Evolutionary conservation across 2,329 filamentous ascomycete species (phyloP), one percentile per base, ranked within the genome.

Genomic region (Sporothrix phasma): DNA sequence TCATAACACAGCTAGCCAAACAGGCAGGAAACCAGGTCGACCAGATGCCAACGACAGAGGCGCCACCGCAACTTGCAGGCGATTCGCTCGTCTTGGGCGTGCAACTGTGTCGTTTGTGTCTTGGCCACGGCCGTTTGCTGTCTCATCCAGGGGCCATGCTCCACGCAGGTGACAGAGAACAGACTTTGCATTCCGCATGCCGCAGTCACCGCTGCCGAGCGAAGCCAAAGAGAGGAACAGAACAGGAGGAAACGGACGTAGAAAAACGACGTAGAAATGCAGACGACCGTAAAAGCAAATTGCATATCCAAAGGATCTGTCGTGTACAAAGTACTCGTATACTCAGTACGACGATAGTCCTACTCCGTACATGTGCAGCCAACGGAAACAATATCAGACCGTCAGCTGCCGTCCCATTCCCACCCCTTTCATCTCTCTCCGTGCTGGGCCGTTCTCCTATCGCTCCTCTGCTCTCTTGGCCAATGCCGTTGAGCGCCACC

Each of bases 81-180:
- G n/a, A 24, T 24, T 29, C 39, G 26, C 41, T n/a, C 24, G 17
- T 59, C 24, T 29, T 22, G 13, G 47, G 61, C 49, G 22, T 46
- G 51, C 15, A 31, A 54, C 45, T 24, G 17, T 34, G 61, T 54
- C 61, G 53, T 53, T 45, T 24, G 17, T 34, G 61, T 54, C 61
- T 62, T 53, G 51, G 51, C n/a, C 47, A 45, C 29, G 26, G 10
- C 61, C 47, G 61, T 62, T 62, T 54, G 37, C 49, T 62, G 61
- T 62, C 61, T 62, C 49, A 62, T 46, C 31, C 11, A 39, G n/a
- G 15, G 47, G 47, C 17, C 26, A 34, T 53, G 26, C 15, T 47
- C 45, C 47, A 51, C 26, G 26, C 26, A 47, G 22, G 45, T 34
- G 26, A 19, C 17, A 34, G 11, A 5, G 8, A 26, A 29, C n/a